phyloP scores from a whole-genome alignment of 2,329 filamentous ascomycete genomes.

The Pyricularia sp. region DNA sequence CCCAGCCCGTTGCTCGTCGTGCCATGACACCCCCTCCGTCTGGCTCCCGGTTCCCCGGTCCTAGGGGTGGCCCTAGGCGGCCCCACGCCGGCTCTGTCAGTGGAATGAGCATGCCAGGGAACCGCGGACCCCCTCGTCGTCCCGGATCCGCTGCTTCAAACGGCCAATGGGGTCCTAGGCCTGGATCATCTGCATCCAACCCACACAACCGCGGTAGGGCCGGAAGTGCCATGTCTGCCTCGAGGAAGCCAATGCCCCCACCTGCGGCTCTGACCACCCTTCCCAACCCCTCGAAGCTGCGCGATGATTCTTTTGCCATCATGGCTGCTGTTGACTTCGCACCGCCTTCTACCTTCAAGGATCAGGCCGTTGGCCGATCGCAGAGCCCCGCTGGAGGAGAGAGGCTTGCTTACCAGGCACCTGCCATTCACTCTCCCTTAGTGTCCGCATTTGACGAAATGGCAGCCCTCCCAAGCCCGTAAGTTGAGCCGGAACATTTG shows the following conservation, averaged over 20 bases:
- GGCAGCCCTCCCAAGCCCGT: slow-evolving; percentile 75
- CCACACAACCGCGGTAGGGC: slow-evolving; percentile 33
- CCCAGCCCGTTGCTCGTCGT: slow-evolving; percentile 72
- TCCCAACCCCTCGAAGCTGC: slow-evolving; percentile 74
- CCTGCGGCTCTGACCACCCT: slow-evolving; percentile 62
- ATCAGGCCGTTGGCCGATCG: slow-evolving; percentile 55
- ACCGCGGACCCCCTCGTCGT: slow-evolving; percentile 22
- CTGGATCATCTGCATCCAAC: slow-evolving; percentile 47
- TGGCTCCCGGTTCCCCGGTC: slow-evolving; percentile 28
- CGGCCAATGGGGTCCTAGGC: slow-evolving; percentile 22
- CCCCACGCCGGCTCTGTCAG: slow-evolving; percentile 33
- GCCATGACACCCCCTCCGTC: slow-evolving; percentile 90
- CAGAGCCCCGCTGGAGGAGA: slow-evolving; percentile 48
- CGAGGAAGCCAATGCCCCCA: slow-evolving; percentile 45
- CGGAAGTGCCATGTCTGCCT: slow-evolving; percentile 34
- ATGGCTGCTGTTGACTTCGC: slow-evolving; percentile 69
- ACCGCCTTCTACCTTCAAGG: slow-evolving; percentile 54
- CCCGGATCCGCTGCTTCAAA: slow-evolving; percentile 19
- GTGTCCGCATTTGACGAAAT: slow-evolving; percentile 80
- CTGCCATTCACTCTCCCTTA: slow-evolving; percentile 63
- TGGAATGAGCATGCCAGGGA: slow-evolving; percentile 31
- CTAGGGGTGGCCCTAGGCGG: slow-evolving; percentile 19
- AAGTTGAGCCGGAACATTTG: slow-evolving; percentile 34
- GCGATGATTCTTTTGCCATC: slow-evolving; percentile 65
- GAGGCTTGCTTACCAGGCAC: slow-evolving; percentile 60